Conservation (phyloP, 495 filamentous ascomycete genomes). For the Xylaria grammica region DNA sequence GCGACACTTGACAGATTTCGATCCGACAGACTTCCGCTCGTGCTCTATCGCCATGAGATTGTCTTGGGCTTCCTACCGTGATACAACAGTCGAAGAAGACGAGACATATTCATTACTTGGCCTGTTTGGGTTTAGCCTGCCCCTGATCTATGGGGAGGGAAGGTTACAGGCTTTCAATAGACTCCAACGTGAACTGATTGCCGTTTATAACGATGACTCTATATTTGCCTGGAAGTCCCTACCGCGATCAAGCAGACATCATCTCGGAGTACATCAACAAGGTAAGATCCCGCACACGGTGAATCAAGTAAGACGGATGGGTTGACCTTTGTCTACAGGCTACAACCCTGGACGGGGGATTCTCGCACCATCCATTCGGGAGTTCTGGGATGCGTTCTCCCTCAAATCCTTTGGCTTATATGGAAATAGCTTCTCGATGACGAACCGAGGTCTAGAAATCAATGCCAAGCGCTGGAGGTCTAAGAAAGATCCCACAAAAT, state of each 20-base stretch:
- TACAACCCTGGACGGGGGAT: background rate
- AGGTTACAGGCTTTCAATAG: background rate
- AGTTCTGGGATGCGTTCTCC: no score
- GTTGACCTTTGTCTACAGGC: background rate
- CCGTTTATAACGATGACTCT: no score
- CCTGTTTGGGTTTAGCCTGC: background rate
- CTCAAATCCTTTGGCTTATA: background rate
- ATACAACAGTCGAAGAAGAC: background rate
- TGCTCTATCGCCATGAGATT: background rate
- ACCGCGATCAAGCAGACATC: constrained; percentile 17
- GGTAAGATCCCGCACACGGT: background rate
- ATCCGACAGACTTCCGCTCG: background rate
- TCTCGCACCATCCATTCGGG: background rate
- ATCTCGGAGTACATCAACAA: constrained; percentile 14
- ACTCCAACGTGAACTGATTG: background rate
- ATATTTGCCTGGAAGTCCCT: background rate
- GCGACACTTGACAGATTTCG: background rate
- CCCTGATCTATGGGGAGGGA: constrained; percentile 5
- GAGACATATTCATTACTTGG: background rate
- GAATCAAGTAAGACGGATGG: background rate
- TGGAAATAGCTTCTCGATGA: background rate
- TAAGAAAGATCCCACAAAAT: background rate
- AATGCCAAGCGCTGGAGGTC: background rate
- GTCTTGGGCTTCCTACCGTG: background rate
- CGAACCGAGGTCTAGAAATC: background rate